Base-by-base conservation (phyloP, 31 red algal species). In the Pterothamnion heteromorphum region DNA sequence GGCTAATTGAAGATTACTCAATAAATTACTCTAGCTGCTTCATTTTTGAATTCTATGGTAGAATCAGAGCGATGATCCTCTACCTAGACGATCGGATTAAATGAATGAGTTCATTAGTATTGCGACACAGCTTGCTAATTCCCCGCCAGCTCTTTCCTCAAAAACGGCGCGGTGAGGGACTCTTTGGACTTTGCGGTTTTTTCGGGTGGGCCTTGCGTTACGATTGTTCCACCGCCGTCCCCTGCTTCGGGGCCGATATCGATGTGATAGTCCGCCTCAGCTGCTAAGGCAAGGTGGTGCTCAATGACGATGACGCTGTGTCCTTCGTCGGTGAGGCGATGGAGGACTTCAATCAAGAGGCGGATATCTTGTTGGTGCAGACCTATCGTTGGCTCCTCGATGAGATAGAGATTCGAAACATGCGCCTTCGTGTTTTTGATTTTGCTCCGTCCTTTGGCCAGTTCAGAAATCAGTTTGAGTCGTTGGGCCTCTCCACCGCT, bases 401-500 rank as follows among this genome's bases (percentile, higher is more conserved):
- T 20, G 36, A 88, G 34, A 57, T 64, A 88, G 24, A 88, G 14
- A 5, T 20, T 88, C 9, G 41, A 5, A 14, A n/a, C 26, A 14
- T 31, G 41, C 9, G 85, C n/a, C 36, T n/a, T n/a, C 51, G n/a
- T 64, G 51, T 64, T 64, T 9, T n/a, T 9, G 51, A 64, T 64
- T 18, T 64, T 64, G 51, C 14, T n/a, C 14, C 51, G 51, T 9
- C 34, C 14, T 44, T 44, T 64, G 21, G 34, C 36, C 9, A 88
- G 20, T 57, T 88, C 85, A 14, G 20, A 4, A 14, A 32, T 39
- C 9, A 88, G 36, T 26, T 88, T 88, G 24, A 88, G 20, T 18
- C 85, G 85, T 26, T 88, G 85, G 58, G 85, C 85, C 58, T 88
- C 85, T 43, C 85, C 85, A 18, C 85, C 85, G 14, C 22, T 30